Conservation (phyloP, 192 early-diverging fungal genomes). For the Dissophora ornata region DNA sequence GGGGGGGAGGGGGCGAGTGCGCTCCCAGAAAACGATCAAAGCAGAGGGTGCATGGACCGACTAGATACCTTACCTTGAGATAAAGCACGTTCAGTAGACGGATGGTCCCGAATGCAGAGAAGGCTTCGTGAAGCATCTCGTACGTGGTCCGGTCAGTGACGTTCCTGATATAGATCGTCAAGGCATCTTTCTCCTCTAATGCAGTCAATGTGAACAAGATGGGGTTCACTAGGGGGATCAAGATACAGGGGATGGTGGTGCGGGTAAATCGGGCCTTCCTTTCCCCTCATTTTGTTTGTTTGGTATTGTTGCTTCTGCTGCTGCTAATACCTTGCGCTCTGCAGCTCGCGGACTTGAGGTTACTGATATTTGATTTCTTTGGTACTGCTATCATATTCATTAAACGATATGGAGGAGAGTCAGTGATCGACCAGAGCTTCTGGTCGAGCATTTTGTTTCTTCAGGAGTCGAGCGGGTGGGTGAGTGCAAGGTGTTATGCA, state of each 20-base stretch:
- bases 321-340: conserved; percentile 49
- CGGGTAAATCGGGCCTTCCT: too few relatives aligned
- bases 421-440: too few relatives aligned
- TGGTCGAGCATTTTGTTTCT: too few relatives aligned
- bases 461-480: too few relatives aligned
- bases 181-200: conserved; percentile 39
- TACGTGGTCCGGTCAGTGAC: conserved; percentile 43
- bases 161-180: conserved; percentile 57
- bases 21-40: too few relatives aligned
- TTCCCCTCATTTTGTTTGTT: too few relatives aligned
- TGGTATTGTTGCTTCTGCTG: too few relatives aligned
- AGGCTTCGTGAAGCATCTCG: conserved; percentile 55
- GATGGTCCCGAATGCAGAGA: conserved; percentile 54
- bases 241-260: not conserved
- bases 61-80: conserved; percentile 23
- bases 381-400: conserved; percentile 3
- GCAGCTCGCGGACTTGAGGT: conserved; percentile 37
- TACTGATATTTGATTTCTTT: conserved; percentile 19
- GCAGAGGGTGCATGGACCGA: too few relatives aligned
- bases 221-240: too few relatives aligned
- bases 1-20: too few relatives aligned
- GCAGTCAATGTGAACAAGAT: not conserved
- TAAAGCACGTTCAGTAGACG: conserved; percentile 40
- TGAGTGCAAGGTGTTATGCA: too few relatives aligned
- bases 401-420: not conserved